A percentile compares a stretch with the other conserved stretches of the same genome.
phyloP scores from a whole-genome alignment of 495 filamentous ascomycete species.

The Clavariopsis aquatica region DNA sequence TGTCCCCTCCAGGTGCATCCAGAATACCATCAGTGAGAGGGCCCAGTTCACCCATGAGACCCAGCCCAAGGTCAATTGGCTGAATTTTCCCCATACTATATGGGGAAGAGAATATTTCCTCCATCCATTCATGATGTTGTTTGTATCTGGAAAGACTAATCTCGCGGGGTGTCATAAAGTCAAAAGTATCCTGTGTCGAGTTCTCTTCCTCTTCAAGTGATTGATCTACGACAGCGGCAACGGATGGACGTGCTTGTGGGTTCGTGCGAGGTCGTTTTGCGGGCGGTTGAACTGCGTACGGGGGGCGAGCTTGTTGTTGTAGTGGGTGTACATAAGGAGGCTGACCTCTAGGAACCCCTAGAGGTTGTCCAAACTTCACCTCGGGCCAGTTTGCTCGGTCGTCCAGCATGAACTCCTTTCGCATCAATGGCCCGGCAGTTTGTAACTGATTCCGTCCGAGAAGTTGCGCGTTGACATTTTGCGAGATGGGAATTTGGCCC shows the following conservation, averaged over 20 bases:
- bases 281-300: conserved; percentile 41
- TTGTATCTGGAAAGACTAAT: conserved; percentile 80
- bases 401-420: conserved; percentile 91
- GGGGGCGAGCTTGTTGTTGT: conserved; percentile 12
- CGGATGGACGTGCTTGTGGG: conserved; percentile 18
- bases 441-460: conserved; percentile 68
- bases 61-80: conserved; percentile 84
- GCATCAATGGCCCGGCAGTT: conserved; percentile 73
- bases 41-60: conserved; percentile 81
- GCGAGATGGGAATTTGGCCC: conserved; percentile 60
- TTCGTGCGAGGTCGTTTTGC: conserved; percentile 52
- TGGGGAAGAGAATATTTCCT: conserved; percentile 88
- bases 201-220: conserved; percentile 86
- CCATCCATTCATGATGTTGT: conserved; percentile 99
- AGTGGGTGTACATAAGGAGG: conserved; percentile 28
- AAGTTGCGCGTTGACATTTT: conserved; percentile 62
- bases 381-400: conserved; percentile 88
- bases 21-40: conserved; percentile 77
- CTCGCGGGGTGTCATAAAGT: conserved; percentile 82
- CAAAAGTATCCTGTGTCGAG: conserved; percentile 81
- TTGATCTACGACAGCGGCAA: conserved; percentile 42
- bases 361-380: conserved; percentile 65
- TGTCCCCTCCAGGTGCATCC: conserved; percentile 55
- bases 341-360: conserved; percentile 26
- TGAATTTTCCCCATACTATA: conserved; percentile 79